These are phyloP conservation scores for Wickerhamiella spandovensis DNA, from an alignment of 805 yeast species.

Conservation along the genomic window DNA sequence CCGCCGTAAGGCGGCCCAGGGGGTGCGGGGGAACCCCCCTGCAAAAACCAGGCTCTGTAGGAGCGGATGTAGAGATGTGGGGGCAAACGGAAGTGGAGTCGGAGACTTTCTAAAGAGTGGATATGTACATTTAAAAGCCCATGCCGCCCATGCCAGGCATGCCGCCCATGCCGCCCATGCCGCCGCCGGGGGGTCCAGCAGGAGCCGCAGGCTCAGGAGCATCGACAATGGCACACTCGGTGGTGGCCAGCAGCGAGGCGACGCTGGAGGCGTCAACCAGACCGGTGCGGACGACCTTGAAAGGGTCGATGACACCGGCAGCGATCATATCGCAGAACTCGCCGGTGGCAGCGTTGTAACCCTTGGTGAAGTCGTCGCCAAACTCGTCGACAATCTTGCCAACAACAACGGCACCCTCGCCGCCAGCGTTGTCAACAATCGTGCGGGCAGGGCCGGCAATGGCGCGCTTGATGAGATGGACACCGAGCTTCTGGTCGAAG, in stretches of 20 bases:
- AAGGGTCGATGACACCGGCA: constrained; percentile 96
- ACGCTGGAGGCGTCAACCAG: constrained; percentile 95
- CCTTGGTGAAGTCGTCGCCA: constrained; percentile 68
- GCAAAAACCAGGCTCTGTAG: too few species aligned
- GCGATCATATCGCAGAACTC: constrained; percentile 92
- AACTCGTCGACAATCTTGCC: constrained; percentile 56
- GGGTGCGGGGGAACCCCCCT: too few species aligned
- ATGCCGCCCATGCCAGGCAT: constrained; percentile 28
- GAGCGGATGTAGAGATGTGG: too few species aligned
- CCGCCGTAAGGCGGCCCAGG: too few species aligned
- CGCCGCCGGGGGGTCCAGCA: constrained; percentile 46
- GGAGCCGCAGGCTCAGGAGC: constrained; percentile 68
- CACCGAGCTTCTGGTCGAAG: constrained; percentile 95
- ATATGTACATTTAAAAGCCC: constrained; percentile 18
- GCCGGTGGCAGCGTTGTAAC: constrained; percentile 87
- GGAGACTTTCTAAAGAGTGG: background rate
- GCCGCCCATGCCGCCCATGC: constrained; percentile 44
- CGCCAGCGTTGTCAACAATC: constrained; percentile 93
- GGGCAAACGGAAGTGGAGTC: background rate
- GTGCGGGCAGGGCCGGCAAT: constrained; percentile 91
- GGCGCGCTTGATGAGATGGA: constrained; percentile 82
- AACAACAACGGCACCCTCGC: constrained; percentile 92
- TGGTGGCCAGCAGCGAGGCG: constrained; percentile 91
- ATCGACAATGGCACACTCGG: constrained; percentile 96
- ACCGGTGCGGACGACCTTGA: constrained; percentile 94